Conservation (phyloP, 352 stramenopile species). For the Globisporangium nagaii region DNA sequence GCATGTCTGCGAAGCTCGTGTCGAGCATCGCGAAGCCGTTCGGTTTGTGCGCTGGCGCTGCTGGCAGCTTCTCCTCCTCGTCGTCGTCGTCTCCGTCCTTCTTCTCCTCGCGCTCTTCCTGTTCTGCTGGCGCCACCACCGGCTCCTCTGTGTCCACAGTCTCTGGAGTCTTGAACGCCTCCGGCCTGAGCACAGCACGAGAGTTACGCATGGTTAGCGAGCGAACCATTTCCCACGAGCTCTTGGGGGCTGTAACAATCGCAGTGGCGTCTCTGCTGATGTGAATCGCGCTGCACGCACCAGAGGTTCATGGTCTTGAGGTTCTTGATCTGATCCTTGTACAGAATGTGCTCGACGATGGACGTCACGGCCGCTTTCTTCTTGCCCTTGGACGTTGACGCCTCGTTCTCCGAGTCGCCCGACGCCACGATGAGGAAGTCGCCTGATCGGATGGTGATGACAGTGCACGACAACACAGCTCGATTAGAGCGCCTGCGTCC, state of each 20-base stretch:
- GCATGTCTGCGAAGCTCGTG: slow-evolving; percentile 34
- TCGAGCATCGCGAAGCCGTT: slow-evolving; percentile 59
- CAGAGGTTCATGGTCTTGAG: slow-evolving; percentile 93
- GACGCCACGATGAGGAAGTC: slow-evolving; percentile 95
- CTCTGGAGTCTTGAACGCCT: slow-evolving; percentile 32
- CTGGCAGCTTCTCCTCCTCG: slow-evolving; percentile 12
- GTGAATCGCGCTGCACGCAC: slow-evolving; percentile 14
- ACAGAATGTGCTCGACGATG: slow-evolving; percentile 95
- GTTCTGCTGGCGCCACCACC: slow-evolving; percentile 14
- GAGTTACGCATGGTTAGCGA: too few species aligned
- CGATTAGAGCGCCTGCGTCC: background rate
- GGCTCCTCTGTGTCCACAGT: slow-evolving; percentile 16
- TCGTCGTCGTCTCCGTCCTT: background rate
- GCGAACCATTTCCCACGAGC: too few species aligned
- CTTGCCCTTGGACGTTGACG: slow-evolving; percentile 79
- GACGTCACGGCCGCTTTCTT: slow-evolving; percentile 88
- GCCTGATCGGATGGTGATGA: slow-evolving; percentile 24
- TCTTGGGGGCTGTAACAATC: too few species aligned
- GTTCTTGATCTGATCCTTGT: slow-evolving; percentile 98
- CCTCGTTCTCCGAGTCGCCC: slow-evolving; percentile 56
- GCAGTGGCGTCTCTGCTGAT: too few species aligned
- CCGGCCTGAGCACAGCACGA: slow-evolving; percentile 41
- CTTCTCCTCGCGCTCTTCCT: background rate
- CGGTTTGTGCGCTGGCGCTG: background rate
- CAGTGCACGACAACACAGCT: background rate